These are phyloP conservation scores for Neoboletus brunneissimus DNA, from an alignment of 768 basidiomycete genomes.

Conservation along the genomic window DNA sequence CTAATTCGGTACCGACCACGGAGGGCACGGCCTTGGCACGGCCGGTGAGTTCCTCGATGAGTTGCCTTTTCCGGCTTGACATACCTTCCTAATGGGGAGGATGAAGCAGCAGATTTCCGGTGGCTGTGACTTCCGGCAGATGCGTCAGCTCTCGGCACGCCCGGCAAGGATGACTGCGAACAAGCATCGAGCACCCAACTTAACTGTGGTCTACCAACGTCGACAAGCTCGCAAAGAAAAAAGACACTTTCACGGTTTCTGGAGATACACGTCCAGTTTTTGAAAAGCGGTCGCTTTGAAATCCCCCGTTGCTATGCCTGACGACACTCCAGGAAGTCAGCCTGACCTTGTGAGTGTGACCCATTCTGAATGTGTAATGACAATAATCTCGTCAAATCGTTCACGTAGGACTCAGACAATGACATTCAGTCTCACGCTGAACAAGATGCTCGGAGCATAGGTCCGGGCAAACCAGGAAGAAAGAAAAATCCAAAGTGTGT, in stretches of 20 bases:
- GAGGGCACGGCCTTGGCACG: not conserved
- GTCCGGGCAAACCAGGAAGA: conserved; percentile 51
- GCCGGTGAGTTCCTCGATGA: too few species aligned
- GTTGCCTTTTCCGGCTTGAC: not conserved
- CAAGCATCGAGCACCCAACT: conserved; percentile 4
- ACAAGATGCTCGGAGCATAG: conserved; percentile 19
- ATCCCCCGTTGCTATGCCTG: conserved; percentile 40
- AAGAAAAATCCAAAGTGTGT: conserved; percentile 89
- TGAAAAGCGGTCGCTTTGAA: conserved; percentile 33
- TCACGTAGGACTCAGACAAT: conserved; percentile 61
- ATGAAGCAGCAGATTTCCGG: not conserved
- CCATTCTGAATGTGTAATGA: conserved; percentile 11
- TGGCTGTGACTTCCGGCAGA: conserved; percentile 9
- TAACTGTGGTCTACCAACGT: not conserved
- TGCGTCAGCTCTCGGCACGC: conserved; percentile 24
- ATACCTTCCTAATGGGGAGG: not conserved
- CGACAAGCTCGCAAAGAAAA: not conserved
- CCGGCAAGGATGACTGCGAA: conserved; percentile 6
- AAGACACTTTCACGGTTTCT: not conserved
- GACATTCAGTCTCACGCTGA: conserved; percentile 54
- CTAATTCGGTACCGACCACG: not conserved
- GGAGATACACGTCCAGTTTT: not conserved
- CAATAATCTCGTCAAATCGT: conserved; percentile 9
- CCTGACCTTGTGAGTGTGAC: conserved; percentile 43
- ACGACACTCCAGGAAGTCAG: conserved; percentile 55